A percentile compares a stretch with the other conserved stretches of the same genome.
Conservation (phyloP, 306 rosid genomes). For the Ziziphus jujuba region DNA sequence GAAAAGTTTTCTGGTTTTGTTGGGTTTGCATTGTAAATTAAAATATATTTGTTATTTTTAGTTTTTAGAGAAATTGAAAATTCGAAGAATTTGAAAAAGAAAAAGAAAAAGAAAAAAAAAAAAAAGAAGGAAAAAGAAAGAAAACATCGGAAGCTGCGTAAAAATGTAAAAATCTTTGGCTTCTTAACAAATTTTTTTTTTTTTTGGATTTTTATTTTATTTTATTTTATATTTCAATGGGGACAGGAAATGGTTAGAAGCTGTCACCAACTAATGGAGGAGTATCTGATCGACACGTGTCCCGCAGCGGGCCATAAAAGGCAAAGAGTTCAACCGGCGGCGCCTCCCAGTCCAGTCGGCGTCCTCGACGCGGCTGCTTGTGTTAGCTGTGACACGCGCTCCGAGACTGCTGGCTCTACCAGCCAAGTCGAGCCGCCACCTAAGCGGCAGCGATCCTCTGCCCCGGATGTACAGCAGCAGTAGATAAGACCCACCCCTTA, state of each 20-base stretch:
- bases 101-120: constrained; percentile 23
- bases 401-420: constrained; percentile 31
- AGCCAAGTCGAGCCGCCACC: constrained; percentile 39
- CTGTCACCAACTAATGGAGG: constrained; percentile 87
- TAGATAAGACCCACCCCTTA: constrained; percentile 19
- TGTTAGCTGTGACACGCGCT: constrained; percentile 55
- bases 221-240: too few relatives aligned
- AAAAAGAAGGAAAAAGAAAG: too few relatives aligned
- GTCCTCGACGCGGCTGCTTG: constrained; percentile 68
- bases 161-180: neutral
- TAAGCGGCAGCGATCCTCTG: constrained; percentile 44
- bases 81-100: too few relatives aligned
- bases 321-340: constrained; percentile 23
- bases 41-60: neutral
- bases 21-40: neutral
- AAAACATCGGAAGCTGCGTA: constrained; percentile 38
- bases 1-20: neutral
- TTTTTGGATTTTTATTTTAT: neutral
- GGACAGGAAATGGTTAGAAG: constrained; percentile 73
- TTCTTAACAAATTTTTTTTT: neutral
- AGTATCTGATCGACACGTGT: constrained; percentile 66
- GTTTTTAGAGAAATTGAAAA: constrained; percentile 8
- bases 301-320: constrained; percentile 25
- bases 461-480: constrained; percentile 34
- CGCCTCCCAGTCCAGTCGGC: constrained; percentile 65